Percentiles rank a stretch among this genome's conserved stretches.
Conservation (phyloP, 2,329 filamentous ascomycete genomes). For the Samsoniella hepiali region DNA sequence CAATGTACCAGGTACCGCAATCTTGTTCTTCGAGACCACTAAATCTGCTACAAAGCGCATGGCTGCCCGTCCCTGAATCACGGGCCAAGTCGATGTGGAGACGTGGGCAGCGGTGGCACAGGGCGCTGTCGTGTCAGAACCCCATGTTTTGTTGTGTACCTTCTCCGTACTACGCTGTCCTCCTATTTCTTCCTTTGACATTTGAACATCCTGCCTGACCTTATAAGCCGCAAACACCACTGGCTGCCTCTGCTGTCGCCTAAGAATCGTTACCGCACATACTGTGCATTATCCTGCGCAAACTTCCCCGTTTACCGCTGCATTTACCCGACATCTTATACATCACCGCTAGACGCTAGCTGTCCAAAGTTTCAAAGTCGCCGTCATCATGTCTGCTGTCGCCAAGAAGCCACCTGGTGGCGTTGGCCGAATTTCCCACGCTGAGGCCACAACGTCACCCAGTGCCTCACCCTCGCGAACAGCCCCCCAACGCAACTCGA, state of each 20-base stretch:
- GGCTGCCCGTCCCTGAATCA: slow-evolving; percentile 14
- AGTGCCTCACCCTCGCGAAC: slow-evolving; percentile 38
- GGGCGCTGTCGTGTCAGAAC: slow-evolving; percentile 15
- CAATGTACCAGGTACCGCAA: slow-evolving; percentile 10
- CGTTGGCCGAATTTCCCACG: slow-evolving; percentile 44
- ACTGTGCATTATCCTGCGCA: slow-evolving; percentile 10
- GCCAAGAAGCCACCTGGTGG: slow-evolving; percentile 52
- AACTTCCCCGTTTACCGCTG: background rate
- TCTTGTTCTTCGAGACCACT: background rate
- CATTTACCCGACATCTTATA: slow-evolving; percentile 11
- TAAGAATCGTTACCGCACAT: slow-evolving; percentile 13
- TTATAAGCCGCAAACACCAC: background rate
- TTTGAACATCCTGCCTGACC: slow-evolving; percentile 4
- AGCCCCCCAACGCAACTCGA: slow-evolving; percentile 43
- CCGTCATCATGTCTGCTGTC: slow-evolving; percentile 45
- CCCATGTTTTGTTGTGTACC: slow-evolving; percentile 18
- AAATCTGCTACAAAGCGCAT: slow-evolving; percentile 10
- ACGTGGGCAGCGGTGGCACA: background rate
- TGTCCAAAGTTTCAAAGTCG: background rate
- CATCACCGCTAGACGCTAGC: slow-evolving; percentile 15
- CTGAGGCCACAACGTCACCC: slow-evolving; percentile 35
- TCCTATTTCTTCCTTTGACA: slow-evolving; percentile 16
- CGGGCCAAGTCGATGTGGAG: slow-evolving; percentile 15
- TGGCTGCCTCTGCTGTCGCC: background rate
- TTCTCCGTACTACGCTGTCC: slow-evolving; percentile 13